Evolutionary conservation across 306 rosid species (phyloP).

Genomic region (Quercus bicolor): DNA sequence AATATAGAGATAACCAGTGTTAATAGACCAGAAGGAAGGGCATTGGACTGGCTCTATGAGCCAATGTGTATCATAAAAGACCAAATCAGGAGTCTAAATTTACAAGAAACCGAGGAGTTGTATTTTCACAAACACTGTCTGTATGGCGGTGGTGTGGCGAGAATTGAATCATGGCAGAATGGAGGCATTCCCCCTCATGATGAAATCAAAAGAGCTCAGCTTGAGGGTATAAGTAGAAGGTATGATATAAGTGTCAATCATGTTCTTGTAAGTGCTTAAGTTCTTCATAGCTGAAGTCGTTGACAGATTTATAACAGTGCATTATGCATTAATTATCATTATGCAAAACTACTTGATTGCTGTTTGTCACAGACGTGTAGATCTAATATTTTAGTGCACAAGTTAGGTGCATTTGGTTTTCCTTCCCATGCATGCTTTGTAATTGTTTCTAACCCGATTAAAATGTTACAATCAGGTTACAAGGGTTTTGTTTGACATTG

Average conservation of each 20-base stretch:
- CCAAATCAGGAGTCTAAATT: constrained; percentile 18
- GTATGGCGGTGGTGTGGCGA: constrained; percentile 5
- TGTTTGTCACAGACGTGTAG: no score
- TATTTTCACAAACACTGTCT: constrained; percentile 17
- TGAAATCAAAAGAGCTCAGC: constrained; percentile 18
- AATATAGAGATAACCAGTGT: constrained; percentile 22
- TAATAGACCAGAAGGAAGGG: constrained; percentile 26
- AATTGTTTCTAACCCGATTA: background rate
- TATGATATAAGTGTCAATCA: background rate
- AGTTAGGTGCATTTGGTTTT: no score
- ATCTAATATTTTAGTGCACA: background rate
- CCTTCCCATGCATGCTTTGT: background rate
- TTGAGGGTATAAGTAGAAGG: constrained; percentile 27
- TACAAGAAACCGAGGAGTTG: constrained; percentile 21
- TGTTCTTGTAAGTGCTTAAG: background rate
- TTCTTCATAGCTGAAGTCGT: background rate
- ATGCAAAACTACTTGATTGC: no score
- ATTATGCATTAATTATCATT: background rate
- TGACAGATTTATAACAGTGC: background rate
- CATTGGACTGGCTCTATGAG: constrained; percentile 21
- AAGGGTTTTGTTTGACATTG: constrained; percentile 24
- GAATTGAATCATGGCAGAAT: constrained; percentile 15
- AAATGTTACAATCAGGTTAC: constrained; percentile 6
- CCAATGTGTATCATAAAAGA: constrained; percentile 26
- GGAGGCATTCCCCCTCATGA: constrained; percentile 19